Evolutionary conservation across 2,329 filamentous ascomycete genomes (phyloP).

Genomic region (Botryotinia convoluta): DNA sequence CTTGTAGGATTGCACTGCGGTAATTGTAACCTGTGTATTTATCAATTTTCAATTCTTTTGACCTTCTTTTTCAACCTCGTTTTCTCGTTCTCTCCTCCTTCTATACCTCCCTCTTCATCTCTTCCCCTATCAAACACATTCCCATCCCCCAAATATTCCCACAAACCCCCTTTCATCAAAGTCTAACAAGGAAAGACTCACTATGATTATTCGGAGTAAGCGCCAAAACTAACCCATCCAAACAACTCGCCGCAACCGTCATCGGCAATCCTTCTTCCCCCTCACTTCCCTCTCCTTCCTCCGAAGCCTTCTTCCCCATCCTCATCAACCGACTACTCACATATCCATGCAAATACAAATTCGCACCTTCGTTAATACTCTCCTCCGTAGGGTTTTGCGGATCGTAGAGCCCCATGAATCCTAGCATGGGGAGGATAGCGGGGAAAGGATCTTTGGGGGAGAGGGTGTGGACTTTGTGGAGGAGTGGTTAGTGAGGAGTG

Average conservation of each 20-base stretch:
- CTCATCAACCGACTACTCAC: constrained; percentile 76
- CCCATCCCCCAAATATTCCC: neutral
- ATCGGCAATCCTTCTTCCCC: constrained; percentile 56
- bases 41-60: neutral
- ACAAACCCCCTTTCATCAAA: neutral
- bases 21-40: constrained; percentile 64
- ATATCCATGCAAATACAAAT: constrained; percentile 83
- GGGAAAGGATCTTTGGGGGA: constrained; percentile 47
- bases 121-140: neutral
- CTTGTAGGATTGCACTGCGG: constrained; percentile 71
- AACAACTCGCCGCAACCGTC: constrained; percentile 67
- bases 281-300: neutral
- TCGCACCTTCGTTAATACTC: constrained; percentile 56
- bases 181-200: constrained; percentile 44
- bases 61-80: neutral
- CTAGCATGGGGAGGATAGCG: constrained; percentile 76
- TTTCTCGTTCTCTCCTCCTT: neutral
- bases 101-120: neutral
- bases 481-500: neutral
- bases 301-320: neutral
- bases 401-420: constrained; percentile 72
- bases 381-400: constrained; percentile 50
- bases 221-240: constrained; percentile 78
- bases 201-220: constrained; percentile 78
- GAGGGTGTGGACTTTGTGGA: constrained; percentile 54